Evolutionary conservation across 148 eudicot species (phyloP).

Genomic region (Camellia lanceoleosa): DNA sequence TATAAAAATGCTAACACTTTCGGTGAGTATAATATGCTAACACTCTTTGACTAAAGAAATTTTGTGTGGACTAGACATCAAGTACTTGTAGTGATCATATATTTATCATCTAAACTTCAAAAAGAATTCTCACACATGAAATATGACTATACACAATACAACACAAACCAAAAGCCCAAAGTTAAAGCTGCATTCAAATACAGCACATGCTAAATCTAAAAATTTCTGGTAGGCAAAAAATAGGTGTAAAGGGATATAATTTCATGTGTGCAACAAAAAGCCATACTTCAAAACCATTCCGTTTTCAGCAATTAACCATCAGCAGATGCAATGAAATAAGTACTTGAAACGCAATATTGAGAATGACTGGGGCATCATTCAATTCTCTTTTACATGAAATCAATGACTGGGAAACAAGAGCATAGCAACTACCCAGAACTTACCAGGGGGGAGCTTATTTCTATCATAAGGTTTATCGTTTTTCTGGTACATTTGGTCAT

Average conservation of each 20-base stretch:
- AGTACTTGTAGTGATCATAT: background rate
- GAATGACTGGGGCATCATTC: background rate
- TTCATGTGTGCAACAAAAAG: background rate
- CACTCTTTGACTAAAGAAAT: background rate
- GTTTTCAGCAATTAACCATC: background rate
- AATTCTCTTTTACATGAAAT: background rate
- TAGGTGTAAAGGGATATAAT: background rate
- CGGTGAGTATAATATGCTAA: too few relatives aligned
- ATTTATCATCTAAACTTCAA: background rate
- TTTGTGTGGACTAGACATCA: conserved; percentile 3
- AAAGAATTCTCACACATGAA: background rate
- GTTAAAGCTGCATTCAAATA: background rate
- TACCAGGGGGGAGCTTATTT: conserved; percentile 87
- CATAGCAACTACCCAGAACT: conserved; percentile 9
- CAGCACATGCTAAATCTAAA: background rate
- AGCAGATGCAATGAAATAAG: background rate
- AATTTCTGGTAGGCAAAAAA: background rate
- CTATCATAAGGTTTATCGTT: conserved; percentile 50
- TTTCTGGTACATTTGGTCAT: conserved; percentile 57
- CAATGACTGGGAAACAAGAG: background rate
- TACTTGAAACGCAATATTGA: background rate
- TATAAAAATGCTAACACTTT: too few relatives aligned
- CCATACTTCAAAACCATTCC: background rate
- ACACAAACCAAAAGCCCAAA: background rate
- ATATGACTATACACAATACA: background rate